Base-by-base conservation (phyloP, 2,329 filamentous ascomycete species). In the Sclerotinia minor region DNA sequence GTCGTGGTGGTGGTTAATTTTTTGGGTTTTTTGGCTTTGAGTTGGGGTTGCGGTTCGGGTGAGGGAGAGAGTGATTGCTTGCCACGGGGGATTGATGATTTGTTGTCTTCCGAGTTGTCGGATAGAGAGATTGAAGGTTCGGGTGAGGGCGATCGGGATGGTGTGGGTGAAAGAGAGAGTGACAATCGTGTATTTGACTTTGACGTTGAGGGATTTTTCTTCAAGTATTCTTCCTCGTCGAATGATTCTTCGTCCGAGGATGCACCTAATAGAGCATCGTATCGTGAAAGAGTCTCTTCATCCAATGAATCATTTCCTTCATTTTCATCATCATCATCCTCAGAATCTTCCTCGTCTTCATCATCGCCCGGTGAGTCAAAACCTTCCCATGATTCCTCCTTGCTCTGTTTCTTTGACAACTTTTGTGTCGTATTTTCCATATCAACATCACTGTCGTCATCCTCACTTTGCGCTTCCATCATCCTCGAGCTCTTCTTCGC, bases 231-330 rank as follows among this genome's bases (percentile, higher is more conserved):
- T 50, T 73, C 72, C 67, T 73, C 70, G 35, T 74, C 73, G 41
- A 74, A 72, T 55, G 71, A 73, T 61, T 77, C 75, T 65, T 77
- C 76, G 35, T 75, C 74, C 9, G 76, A 78, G 1, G 75, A 77
- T 3, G 69, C 72, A n/a, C 70, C 76, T 13, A 77, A 50, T 5
- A 75, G 71, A 15, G 70, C 69, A 53, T 77, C 75, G 65, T 75
- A 77, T 54, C 70, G 71, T 24, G 72, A 71, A 29, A 77, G 65
- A 26, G 69, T 69, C 54, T 74, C 74, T 54, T 75, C 73, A 26
- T 75, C 74, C 5, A 73, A 44, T 24, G 73, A 71, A 44, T 73
- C 74, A 13, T 70, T 70, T 35, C 50, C 67, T 26, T 70, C 68
- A 2, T 71, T 70, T 5, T 69, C 64, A 38, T 58, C 67, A 41